Evolutionary conservation across 2,329 filamentous ascomycete genomes (phyloP).

Genomic region (Stagonosporopsis rhizophila): DNA sequence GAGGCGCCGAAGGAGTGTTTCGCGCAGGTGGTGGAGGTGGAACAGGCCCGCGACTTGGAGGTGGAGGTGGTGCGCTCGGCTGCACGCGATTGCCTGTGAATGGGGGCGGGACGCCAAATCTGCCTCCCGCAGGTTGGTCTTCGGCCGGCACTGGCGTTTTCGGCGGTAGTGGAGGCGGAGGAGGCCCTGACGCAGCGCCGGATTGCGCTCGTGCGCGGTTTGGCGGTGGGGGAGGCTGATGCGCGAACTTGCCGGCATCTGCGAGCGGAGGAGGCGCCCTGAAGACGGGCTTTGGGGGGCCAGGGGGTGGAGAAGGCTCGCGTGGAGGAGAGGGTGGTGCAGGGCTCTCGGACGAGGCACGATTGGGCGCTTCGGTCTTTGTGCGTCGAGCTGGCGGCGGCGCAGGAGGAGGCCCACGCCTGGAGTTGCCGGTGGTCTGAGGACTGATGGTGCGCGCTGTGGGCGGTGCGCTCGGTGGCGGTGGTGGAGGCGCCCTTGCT

Average conservation of each 20-base stretch:
- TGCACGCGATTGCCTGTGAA: constrained; percentile 70
- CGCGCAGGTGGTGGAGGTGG: constrained; percentile 62
- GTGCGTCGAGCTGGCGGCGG: constrained; percentile 61
- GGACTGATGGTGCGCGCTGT: constrained; percentile 60
- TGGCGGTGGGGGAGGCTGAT: constrained; percentile 56
- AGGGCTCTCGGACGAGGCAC: constrained; percentile 61
- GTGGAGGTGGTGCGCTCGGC: constrained; percentile 75
- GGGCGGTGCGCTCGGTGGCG: constrained; percentile 59
- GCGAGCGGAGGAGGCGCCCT: constrained; percentile 85
- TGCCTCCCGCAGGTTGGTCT: constrained; percentile 60
- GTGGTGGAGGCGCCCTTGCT: constrained; percentile 67
- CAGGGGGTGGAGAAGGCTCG: constrained; percentile 72
- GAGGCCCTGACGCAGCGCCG: constrained; percentile 61
- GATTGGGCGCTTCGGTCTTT: constrained; percentile 50
- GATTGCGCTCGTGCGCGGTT: constrained; percentile 59
- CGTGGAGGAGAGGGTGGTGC: constrained; percentile 68
- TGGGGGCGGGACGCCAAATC: constrained; percentile 80
- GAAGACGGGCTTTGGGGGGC: constrained; percentile 71
- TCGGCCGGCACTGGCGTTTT: constrained; percentile 69
- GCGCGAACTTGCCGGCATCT: constrained; percentile 86
- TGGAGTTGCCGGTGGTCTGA: constrained; percentile 68
- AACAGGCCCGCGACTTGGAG: constrained; percentile 72
- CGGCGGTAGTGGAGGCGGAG: constrained; percentile 68
- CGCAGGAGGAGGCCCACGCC: constrained; percentile 67
- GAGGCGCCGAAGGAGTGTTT: constrained; percentile 49